phyloP scores from a whole-genome alignment of 1,284 basidiomycete species.

The Vanrija pseudolonga region DNA sequence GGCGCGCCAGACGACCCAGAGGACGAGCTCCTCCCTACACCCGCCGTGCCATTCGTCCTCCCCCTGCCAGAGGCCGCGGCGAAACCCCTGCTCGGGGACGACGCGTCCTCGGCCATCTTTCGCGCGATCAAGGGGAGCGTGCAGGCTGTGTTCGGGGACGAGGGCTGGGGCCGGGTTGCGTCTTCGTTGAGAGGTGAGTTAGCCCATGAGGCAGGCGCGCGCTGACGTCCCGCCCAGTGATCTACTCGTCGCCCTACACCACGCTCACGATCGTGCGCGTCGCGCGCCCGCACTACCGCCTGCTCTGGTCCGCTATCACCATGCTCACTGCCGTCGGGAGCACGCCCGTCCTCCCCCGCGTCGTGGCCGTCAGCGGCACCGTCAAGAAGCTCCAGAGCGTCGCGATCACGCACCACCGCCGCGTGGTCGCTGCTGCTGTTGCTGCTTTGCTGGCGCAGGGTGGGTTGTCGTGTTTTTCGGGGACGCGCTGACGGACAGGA shows the following conservation, averaged over 20 bases:
- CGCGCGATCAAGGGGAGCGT: conserved; percentile 27
- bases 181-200: conserved; percentile 40
- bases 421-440: conserved; percentile 23
- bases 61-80: conserved; percentile 9
- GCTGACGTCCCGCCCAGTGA: conserved; percentile 24
- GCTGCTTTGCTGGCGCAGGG: conserved; percentile 16
- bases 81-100: conserved; percentile 16
- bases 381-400: conserved; percentile 43
- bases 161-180: conserved; percentile 44
- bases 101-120: conserved; percentile 24
- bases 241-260: conserved; percentile 43
- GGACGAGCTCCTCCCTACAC: conserved; percentile 21
- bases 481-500: conserved; percentile 4
- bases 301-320: conserved; percentile 31
- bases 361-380: conserved; percentile 43
- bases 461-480: background rate
- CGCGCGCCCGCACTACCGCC: conserved; percentile 38
- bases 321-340: conserved; percentile 22
- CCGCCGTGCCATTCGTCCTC: conserved; percentile 32
- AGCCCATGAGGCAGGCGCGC: too few species aligned
- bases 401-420: conserved; percentile 40
- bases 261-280: conserved; percentile 43
- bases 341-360: conserved; percentile 31
- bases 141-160: conserved; percentile 43
- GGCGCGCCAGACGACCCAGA: conserved; percentile 27